Percentiles rank a stretch among this genome's conserved stretches.
Conservation (phyloP, 306 rosid species). For the Abrus pulchellus region DNA sequence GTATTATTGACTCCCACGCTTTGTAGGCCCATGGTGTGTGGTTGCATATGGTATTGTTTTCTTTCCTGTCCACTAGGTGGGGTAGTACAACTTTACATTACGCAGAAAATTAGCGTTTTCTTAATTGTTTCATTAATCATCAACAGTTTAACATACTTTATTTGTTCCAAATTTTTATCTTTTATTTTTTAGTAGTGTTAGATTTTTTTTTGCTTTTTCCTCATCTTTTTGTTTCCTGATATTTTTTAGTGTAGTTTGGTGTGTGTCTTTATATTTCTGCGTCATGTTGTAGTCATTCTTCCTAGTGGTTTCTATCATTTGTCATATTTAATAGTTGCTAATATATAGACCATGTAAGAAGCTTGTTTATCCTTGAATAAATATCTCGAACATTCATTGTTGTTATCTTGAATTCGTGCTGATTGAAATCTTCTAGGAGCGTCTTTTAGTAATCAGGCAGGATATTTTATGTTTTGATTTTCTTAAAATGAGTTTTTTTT, state of each 20-base stretch:
- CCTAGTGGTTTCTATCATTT: slow-evolving; percentile 5
- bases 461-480: slow-evolving; percentile 4
- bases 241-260: slow-evolving; percentile 31
- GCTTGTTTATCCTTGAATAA: slow-evolving; percentile 36
- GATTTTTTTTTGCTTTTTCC: slow-evolving; percentile 25
- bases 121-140: slow-evolving; percentile 35
- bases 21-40: slow-evolving; percentile 72
- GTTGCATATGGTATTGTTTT: slow-evolving; percentile 61
- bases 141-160: slow-evolving; percentile 31
- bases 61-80: slow-evolving; percentile 54
- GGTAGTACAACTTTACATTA: slow-evolving; percentile 54
- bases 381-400: slow-evolving; percentile 1
- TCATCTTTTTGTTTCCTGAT: slow-evolving; percentile 10
- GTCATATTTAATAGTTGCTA: slow-evolving; percentile 21
- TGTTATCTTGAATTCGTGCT: slow-evolving; percentile 12
- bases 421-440: slow-evolving; percentile 14
- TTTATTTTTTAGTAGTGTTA: neutral
- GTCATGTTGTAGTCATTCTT: slow-evolving; percentile 41
- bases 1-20: slow-evolving; percentile 62
- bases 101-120: slow-evolving; percentile 47
- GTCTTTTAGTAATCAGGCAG: slow-evolving; percentile 15
- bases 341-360: neutral
- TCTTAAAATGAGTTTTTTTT: slow-evolving; percentile 2
- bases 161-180: slow-evolving; percentile 10
- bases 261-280: slow-evolving; percentile 35